A percentile compares a stretch with the other conserved stretches of the same genome.
Conservation (phyloP, 2,329 filamentous ascomycete genomes). For the Ascosphaera aggregata region DNA sequence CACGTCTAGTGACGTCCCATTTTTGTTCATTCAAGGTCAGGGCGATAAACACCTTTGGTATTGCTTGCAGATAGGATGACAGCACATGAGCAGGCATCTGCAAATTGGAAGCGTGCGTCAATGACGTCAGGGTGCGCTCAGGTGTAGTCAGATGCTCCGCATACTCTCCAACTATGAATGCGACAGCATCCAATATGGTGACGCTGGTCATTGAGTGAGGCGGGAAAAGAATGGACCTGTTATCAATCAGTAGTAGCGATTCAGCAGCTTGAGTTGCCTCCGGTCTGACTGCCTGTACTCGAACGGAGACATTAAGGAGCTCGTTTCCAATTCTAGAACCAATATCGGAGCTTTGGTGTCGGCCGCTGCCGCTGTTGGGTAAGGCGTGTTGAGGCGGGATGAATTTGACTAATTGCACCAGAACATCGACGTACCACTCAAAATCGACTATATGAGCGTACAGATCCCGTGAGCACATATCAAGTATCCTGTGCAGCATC, state of each 20-base stretch:
- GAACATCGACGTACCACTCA: constrained; percentile 87
- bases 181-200: constrained; percentile 49
- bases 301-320: constrained; percentile 71
- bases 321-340: constrained; percentile 47
- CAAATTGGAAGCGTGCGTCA: constrained; percentile 43
- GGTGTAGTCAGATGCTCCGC: constrained; percentile 45
- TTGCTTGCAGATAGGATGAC: constrained; percentile 60
- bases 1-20: constrained; percentile 55
- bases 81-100: constrained; percentile 41
- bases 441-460: constrained; percentile 76
- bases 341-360: constrained; percentile 8
- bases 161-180: constrained; percentile 82
- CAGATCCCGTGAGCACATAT: constrained; percentile 75
- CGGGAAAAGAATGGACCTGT: constrained; percentile 33
- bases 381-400: constrained; percentile 10
- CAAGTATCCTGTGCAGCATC: constrained; percentile 60
- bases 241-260: constrained; percentile 38
- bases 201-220: constrained; percentile 25
- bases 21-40: constrained; percentile 41
- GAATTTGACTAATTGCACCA: constrained; percentile 63
- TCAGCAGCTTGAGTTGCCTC: constrained; percentile 71
- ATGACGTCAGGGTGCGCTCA: constrained; percentile 45
- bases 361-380: background rate
- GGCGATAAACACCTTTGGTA: constrained; percentile 61
- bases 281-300: constrained; percentile 60